Percentiles rank a stretch among this genome's conserved stretches.
Evolutionary conservation across 176 grass and related monocot species (phyloP).

Genomic region (Musa itinerans): DNA sequence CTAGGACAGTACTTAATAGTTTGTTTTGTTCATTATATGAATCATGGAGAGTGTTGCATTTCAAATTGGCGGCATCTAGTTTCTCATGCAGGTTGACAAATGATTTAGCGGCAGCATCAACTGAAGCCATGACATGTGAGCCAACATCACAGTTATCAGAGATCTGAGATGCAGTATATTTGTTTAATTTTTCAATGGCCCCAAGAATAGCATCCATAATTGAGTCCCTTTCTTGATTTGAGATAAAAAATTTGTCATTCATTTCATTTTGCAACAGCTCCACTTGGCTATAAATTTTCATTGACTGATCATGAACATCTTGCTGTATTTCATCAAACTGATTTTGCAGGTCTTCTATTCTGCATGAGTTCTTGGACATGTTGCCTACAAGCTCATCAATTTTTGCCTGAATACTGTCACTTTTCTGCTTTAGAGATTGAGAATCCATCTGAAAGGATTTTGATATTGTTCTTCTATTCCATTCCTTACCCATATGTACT

Average conservation of each 20-base stretch:
- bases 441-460: slow-evolving; percentile 35
- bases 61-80: slow-evolving; percentile 40
- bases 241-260: slow-evolving; percentile 35
- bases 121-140: slow-evolving; percentile 30
- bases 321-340: slow-evolving; percentile 46
- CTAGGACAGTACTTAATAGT: slow-evolving; percentile 32
- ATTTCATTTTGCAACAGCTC: slow-evolving; percentile 64
- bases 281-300: slow-evolving; percentile 38
- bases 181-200: slow-evolving; percentile 43
- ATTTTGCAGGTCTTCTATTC: slow-evolving; percentile 45
- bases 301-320: slow-evolving; percentile 37
- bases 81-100: slow-evolving; percentile 41
- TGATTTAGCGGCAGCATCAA: slow-evolving; percentile 44
- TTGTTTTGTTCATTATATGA: slow-evolving; percentile 33
- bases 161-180: slow-evolving; percentile 19
- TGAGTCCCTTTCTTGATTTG: slow-evolving; percentile 47
- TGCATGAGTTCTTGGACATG: slow-evolving; percentile 43
- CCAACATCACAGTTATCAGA: slow-evolving; percentile 28
- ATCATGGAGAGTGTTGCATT: slow-evolving; percentile 41
- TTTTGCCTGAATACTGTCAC: slow-evolving; percentile 38
- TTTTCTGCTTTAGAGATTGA: slow-evolving; percentile 37
- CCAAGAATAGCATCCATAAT: slow-evolving; percentile 32
- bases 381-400: slow-evolving; percentile 54
- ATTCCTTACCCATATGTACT: slow-evolving; percentile 36
- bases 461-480: slow-evolving; percentile 27